Percentiles rank a stretch among this genome's conserved stretches.
Evolutionary conservation across 768 basidiomycete genomes (phyloP).

Genomic region (Hypholoma fasciculare): DNA sequence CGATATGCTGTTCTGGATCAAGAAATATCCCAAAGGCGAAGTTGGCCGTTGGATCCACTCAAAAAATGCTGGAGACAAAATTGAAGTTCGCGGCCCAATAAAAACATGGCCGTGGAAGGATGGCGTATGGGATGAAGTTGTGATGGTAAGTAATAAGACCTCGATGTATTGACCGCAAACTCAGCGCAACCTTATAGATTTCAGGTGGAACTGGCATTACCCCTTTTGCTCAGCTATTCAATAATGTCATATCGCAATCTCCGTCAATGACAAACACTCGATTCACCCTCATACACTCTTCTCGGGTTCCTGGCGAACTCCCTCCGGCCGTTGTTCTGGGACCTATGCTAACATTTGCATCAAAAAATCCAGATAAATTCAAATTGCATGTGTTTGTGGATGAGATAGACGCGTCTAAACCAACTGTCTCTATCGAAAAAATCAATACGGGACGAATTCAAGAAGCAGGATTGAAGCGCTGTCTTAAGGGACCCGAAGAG

Average conservation of each 20-base stretch:
- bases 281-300: conserved; percentile 76
- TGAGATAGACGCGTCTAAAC: conserved; percentile 28
- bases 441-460: conserved; percentile 56
- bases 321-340: conserved; percentile 66
- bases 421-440: conserved; percentile 15
- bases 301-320: conserved; percentile 57
- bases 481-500: conserved; percentile 30
- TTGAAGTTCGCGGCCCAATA: conserved; percentile 79
- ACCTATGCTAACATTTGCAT: conserved; percentile 49
- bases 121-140: conserved; percentile 69
- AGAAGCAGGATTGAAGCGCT: conserved; percentile 44
- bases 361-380: conserved; percentile 54
- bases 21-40: conserved; percentile 76
- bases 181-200: conserved; percentile 44
- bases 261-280: conserved; percentile 39
- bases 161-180: background rate
- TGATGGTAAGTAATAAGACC: conserved; percentile 55
- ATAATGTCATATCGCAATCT: conserved; percentile 46
- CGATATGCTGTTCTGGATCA: conserved; percentile 77
- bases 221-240: conserved; percentile 79
- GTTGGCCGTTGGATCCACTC: conserved; percentile 83
- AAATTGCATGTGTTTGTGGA: conserved; percentile 67
- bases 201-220: conserved; percentile 89
- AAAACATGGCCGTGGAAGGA: conserved; percentile 63
- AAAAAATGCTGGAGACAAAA: conserved; percentile 59